Conservation (phyloP, 306 rosid genomes). For the Amphicarpaea edgeworthii region DNA sequence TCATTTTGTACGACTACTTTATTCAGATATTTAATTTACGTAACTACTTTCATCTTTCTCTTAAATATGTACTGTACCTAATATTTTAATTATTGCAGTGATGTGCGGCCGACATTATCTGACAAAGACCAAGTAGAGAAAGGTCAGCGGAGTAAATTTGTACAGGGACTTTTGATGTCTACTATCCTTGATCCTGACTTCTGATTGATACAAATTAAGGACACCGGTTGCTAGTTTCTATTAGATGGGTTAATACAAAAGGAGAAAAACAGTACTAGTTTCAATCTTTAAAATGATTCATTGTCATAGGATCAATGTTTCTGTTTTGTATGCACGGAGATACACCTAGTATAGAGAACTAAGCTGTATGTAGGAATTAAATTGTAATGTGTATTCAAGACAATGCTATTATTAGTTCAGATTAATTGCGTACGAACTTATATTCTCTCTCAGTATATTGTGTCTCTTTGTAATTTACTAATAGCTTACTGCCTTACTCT, state of each 20-base stretch:
- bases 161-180: constrained; percentile 65
- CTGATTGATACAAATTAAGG: constrained; percentile 44
- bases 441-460: background rate
- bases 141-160: constrained; percentile 62
- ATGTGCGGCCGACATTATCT: constrained; percentile 51
- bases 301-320: constrained; percentile 24
- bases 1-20: background rate
- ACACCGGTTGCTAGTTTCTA: constrained; percentile 33
- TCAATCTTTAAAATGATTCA: constrained; percentile 41
- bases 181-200: constrained; percentile 60
- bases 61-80: background rate
- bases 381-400: constrained; percentile 37
- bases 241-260: background rate
- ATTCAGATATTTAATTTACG: background rate
- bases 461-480: background rate
- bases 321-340: constrained; percentile 32
- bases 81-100: constrained; percentile 51
- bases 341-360: constrained; percentile 40
- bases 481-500: background rate
- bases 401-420: constrained; percentile 29
- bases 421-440: background rate
- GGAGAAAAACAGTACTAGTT: background rate
- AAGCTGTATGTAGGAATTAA: constrained; percentile 43
- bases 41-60: background rate
- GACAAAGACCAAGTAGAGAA: constrained; percentile 67